Evolutionary conservation across 371 early-diverging fungal genomes (phyloP).

Genomic region (Circinella umbellata): DNA sequence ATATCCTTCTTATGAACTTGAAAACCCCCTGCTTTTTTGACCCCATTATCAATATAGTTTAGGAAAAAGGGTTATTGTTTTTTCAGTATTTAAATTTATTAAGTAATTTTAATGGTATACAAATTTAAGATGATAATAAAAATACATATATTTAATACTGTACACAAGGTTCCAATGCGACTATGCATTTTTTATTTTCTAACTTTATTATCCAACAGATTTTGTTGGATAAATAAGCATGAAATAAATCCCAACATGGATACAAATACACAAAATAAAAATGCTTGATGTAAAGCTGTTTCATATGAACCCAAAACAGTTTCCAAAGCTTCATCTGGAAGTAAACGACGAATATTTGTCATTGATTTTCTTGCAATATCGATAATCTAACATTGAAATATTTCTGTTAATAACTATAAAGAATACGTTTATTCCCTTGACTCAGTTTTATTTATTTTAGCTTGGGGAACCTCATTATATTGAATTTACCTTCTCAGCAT

Average conservation of each 20-base stretch:
- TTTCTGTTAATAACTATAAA: too few relatives aligned
- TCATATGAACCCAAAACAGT: slow-evolving; percentile 48
- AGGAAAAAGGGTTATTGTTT: too few relatives aligned
- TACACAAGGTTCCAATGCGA: too few relatives aligned
- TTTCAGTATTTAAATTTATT: too few relatives aligned
- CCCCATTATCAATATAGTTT: too few relatives aligned
- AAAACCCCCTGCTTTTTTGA: too few relatives aligned
- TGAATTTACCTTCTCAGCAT: slow-evolving; percentile 25
- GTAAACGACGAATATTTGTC: slow-evolving; percentile 39
- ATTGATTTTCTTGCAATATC: slow-evolving; percentile 53
- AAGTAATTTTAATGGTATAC: too few relatives aligned
- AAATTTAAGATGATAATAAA: too few relatives aligned
- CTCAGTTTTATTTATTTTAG: not conserved
- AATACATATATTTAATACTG: too few relatives aligned
- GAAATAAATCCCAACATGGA: slow-evolving; percentile 41
- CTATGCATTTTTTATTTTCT: slow-evolving; percentile 18
- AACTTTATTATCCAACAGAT: slow-evolving; percentile 46
- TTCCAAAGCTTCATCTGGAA: slow-evolving; percentile 40
- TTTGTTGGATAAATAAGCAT: slow-evolving; percentile 52
- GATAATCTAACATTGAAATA: slow-evolving; percentile 29
- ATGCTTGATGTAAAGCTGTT: slow-evolving; percentile 39
- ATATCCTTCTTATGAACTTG: too few relatives aligned
- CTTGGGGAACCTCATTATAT: too few relatives aligned
- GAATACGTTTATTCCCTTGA: too few relatives aligned
- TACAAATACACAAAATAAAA: slow-evolving; percentile 34